Conservation (phyloP, 352 stramenopile species). For the Globisporangium nodosum region DNA sequence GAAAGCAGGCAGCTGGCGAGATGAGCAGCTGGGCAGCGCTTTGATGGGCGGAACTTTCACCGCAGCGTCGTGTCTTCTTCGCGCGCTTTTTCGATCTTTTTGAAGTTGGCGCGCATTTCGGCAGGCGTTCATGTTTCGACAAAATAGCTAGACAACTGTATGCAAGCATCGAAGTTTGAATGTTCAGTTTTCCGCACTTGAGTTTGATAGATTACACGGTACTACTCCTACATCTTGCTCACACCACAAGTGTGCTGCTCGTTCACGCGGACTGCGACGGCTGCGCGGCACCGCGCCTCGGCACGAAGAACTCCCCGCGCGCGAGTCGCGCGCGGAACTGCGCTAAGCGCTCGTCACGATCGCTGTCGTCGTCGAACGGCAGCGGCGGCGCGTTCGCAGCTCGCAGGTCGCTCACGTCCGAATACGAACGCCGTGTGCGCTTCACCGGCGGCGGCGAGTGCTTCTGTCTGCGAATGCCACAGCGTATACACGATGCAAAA, state of each 20-base stretch:
- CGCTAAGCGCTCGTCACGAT: constrained; percentile 12
- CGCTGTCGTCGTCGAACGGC: constrained; percentile 25
- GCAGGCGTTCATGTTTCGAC: neutral
- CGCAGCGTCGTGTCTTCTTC: neutral
- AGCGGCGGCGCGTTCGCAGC: constrained; percentile 6
- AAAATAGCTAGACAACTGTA: neutral
- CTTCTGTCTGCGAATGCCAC: neutral
- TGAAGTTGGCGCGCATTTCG: neutral
- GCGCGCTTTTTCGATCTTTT: constrained; percentile 3
- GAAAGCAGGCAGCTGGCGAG: neutral
- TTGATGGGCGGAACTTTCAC: constrained; percentile 4
- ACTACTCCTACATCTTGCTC: too few species aligned
- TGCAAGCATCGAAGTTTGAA: neutral
- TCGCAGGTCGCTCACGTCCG: neutral
- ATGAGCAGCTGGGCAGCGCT: neutral
- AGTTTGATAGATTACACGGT: neutral
- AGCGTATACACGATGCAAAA: too few species aligned
- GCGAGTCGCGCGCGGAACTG: constrained; percentile 16
- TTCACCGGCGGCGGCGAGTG: constrained; percentile 1
- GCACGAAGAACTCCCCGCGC: constrained; percentile 5
- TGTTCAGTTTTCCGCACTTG: neutral
- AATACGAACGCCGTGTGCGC: neutral
- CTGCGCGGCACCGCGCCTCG: neutral
- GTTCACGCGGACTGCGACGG: neutral
- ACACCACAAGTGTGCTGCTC: too few species aligned